These are phyloP conservation scores for Alternaria postmessia DNA, from an alignment of 2,329 filamentous ascomycete species.

Conservation along the genomic window DNA sequence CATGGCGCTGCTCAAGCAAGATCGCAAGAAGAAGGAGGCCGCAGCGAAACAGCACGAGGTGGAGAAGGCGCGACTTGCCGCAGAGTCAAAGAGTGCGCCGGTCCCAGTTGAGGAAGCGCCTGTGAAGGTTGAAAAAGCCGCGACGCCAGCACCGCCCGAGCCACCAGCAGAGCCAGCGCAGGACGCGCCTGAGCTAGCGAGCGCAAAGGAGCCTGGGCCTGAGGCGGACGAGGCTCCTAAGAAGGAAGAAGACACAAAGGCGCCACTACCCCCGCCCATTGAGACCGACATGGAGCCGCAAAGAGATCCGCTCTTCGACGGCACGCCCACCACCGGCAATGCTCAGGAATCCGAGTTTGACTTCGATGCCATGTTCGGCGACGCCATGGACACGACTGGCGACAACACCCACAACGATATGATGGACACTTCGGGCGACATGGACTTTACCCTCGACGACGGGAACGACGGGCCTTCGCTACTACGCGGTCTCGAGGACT, in stretches of 20 bases:
- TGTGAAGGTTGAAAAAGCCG: conserved; percentile 23
- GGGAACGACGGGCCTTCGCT: conserved; percentile 39
- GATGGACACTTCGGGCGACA: conserved; percentile 39
- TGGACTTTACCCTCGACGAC: conserved; percentile 47
- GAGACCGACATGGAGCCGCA: conserved; percentile 25
- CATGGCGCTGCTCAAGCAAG: conserved; percentile 47
- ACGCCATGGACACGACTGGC: conserved; percentile 36
- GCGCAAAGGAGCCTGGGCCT: conserved; percentile 19
- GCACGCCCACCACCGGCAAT: conserved; percentile 39
- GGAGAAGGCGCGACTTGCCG: conserved; percentile 43
- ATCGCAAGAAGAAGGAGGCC: conserved; percentile 47
- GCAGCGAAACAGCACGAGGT: conserved; percentile 43
- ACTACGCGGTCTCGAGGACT: conserved; percentile 48
- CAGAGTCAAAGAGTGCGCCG: conserved; percentile 32
- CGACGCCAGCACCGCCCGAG: conserved; percentile 23
- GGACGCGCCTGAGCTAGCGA: conserved; percentile 15
- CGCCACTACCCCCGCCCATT: conserved; percentile 19
- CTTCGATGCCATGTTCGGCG: conserved; percentile 49
- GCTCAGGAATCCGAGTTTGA: conserved; percentile 50
- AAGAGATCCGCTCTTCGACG: conserved; percentile 43
- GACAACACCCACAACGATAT: conserved; percentile 30
- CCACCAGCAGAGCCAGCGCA: conserved; percentile 6
- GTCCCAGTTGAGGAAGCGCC: conserved; percentile 14
- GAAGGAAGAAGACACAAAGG: conserved; percentile 21
- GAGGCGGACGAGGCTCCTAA: conserved; percentile 19